A percentile compares a stretch with the other conserved stretches of the same genome.
Conservation (phyloP, 2,329 filamentous ascomycete species). For the Zelopaecilomyces penicillatus region DNA sequence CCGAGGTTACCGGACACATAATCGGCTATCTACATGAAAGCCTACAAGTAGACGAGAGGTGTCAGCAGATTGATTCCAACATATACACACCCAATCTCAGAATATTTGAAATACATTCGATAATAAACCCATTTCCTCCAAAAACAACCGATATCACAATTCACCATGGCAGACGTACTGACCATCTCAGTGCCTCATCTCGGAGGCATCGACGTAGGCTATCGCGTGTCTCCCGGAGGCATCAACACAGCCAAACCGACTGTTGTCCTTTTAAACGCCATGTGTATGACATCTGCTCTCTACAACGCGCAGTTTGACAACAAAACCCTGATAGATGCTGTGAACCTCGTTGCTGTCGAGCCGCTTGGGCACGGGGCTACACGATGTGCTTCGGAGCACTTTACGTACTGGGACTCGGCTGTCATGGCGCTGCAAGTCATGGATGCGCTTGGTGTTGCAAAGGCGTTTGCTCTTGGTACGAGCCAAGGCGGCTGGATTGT, state of each 20-base stretch:
- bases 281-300: constrained; percentile 40
- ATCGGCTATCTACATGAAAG: too few species aligned
- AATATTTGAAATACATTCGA: neutral
- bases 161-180: constrained; percentile 28
- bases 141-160: neutral
- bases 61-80: neutral
- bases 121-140: neutral
- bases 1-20: too few species aligned
- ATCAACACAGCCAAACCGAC: constrained; percentile 44
- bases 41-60: too few species aligned
- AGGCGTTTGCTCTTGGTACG: constrained; percentile 42
- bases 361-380: constrained; percentile 45
- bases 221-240: constrained; percentile 30
- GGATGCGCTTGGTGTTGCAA: constrained; percentile 37
- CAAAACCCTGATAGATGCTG: constrained; percentile 28
- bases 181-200: constrained; percentile 40
- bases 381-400: constrained; percentile 33
- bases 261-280: constrained; percentile 42
- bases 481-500: constrained; percentile 46
- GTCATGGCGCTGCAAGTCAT: constrained; percentile 48
- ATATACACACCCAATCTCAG: neutral
- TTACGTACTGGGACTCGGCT: constrained; percentile 48
- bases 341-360: constrained; percentile 45
- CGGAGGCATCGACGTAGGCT: constrained; percentile 38
- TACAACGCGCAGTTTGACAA: constrained; percentile 36